phyloP scores from a whole-genome alignment of 495 filamentous ascomycete species.

The Aspergillus indologenus region DNA sequence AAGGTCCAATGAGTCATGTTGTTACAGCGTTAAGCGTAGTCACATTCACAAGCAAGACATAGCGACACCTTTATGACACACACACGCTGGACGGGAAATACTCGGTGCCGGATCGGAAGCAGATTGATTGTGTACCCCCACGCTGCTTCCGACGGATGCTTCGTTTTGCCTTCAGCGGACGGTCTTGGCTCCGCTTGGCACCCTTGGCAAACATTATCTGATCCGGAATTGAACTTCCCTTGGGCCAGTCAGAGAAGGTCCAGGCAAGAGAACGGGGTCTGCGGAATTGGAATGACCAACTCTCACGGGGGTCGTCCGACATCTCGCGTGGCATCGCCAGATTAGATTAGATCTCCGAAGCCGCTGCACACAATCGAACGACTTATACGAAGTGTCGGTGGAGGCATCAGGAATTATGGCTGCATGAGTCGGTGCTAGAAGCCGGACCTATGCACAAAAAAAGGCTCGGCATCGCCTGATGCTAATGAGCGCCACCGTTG shows the following conservation, averaged over 20 bases:
- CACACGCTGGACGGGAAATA: constrained; percentile 54
- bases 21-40: neutral
- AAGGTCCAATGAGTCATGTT: constrained; percentile 14
- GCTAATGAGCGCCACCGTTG: neutral
- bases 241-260: neutral
- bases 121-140: neutral
- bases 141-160: constrained; percentile 6
- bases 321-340: constrained; percentile 1
- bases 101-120: constrained; percentile 8
- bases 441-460: neutral
- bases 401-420: neutral
- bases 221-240: constrained; percentile 12
- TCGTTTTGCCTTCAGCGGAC: neutral
- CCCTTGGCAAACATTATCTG: constrained; percentile 24
- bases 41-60: neutral
- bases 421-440: neutral
- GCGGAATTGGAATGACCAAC: neutral
- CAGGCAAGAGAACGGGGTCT: neutral
- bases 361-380: neutral
- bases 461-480: neutral
- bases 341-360: constrained; percentile 13
- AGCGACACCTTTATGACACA: neutral
- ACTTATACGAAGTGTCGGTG: neutral
- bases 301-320: neutral
- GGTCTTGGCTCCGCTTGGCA: constrained; percentile 14